Conservation (phyloP, 371 early-diverging fungal species). For the Rhizopus sp. region DNA sequence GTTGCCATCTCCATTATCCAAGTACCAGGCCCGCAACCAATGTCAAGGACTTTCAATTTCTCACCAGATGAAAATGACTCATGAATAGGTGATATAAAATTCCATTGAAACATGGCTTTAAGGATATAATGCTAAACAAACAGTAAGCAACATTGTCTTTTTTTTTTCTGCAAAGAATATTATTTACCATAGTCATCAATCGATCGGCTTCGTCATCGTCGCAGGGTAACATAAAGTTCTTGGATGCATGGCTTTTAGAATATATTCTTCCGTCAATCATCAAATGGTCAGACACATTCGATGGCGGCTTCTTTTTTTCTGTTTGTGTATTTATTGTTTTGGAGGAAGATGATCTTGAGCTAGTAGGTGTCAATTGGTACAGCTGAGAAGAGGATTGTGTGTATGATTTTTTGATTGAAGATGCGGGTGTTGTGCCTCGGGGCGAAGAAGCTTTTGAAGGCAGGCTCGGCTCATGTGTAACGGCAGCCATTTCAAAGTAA, state of each 20-base stretch:
- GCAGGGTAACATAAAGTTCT: conserved; percentile 27
- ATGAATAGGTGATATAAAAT: conserved; percentile 34
- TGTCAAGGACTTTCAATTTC: conserved; percentile 34
- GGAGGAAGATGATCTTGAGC: conserved; percentile 8
- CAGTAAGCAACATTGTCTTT: neutral
- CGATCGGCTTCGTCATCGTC: conserved; percentile 49
- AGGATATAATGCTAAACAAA: conserved; percentile 40
- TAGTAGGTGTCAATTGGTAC: neutral
- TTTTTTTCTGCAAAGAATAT: neutral
- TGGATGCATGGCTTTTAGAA: conserved; percentile 13
- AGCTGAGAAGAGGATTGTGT: conserved; percentile 6
- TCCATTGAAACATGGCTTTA: conserved; percentile 38
- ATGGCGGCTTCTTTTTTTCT: neutral
- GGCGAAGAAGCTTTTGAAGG: conserved; percentile 11
- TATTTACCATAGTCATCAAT: conserved; percentile 39
- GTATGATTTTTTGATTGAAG: conserved; percentile 18
- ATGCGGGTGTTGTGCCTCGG: conserved; percentile 10
- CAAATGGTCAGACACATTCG: conserved; percentile 3
- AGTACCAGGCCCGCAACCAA: conserved; percentile 49
- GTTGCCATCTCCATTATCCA: conserved; percentile 41
- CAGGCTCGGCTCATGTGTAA: conserved; percentile 11
- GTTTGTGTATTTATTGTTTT: neutral
- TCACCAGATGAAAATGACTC: conserved; percentile 4
- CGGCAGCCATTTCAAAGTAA: conserved; percentile 26
- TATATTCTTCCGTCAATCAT: conserved; percentile 11